Evolutionary conservation across 176 grass and related monocot species (phyloP).

Genomic region (Aegilops tauschii): DNA sequence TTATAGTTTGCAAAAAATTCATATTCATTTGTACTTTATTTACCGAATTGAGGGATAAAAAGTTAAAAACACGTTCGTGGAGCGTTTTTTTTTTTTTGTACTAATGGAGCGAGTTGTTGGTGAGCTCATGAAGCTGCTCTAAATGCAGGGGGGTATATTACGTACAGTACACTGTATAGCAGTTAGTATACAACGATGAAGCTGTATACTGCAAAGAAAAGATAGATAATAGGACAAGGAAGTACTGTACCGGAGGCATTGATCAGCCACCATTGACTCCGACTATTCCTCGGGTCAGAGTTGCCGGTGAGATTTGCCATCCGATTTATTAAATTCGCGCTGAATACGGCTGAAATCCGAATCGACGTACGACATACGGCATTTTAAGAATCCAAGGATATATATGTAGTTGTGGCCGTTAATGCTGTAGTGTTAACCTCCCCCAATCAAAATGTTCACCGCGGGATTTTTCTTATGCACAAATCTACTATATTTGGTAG

Average conservation of each 20-base stretch:
- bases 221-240: background rate
- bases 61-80: background rate
- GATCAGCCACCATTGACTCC: background rate
- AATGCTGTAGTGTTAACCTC: too few relatives aligned
- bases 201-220: background rate
- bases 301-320: background rate
- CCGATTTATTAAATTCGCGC: too few relatives aligned
- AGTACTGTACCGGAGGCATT: background rate
- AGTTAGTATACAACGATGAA: background rate
- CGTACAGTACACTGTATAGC: background rate
- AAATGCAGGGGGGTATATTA: background rate
- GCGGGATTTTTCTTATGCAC: too few relatives aligned
- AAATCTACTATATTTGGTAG: too few relatives aligned
- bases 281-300: background rate
- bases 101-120: background rate
- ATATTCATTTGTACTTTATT: too few relatives aligned
- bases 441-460: too few relatives aligned
- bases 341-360: too few relatives aligned
- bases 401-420: too few relatives aligned
- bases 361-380: background rate
- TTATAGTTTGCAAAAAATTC: too few relatives aligned
- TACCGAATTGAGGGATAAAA: too few relatives aligned
- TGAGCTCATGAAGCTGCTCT: slow-evolving; percentile 9
- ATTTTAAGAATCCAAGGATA: background rate
- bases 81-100: too few relatives aligned